phyloP scores from a whole-genome alignment of 192 early-diverging fungal species.

The Backusella macrospora region DNA sequence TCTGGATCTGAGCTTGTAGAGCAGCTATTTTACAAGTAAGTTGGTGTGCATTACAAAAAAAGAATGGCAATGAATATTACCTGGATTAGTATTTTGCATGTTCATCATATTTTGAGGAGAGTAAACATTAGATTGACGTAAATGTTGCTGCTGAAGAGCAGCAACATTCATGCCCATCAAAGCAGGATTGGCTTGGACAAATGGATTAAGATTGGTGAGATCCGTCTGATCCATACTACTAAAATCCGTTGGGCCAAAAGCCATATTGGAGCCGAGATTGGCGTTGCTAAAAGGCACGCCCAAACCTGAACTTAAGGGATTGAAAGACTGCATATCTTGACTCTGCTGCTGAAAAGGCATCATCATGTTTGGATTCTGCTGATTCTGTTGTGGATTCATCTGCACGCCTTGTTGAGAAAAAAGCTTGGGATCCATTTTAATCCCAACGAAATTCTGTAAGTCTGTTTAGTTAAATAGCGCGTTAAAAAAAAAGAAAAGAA shows the following conservation, averaged over 20 bases:
- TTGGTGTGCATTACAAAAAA: not conserved
- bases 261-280: slow-evolving; percentile 16
- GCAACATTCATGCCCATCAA: slow-evolving; percentile 18
- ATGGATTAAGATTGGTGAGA: slow-evolving; percentile 16
- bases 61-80: not conserved
- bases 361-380: slow-evolving; percentile 19
- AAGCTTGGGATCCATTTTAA: slow-evolving; percentile 22
- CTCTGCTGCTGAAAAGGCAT: slow-evolving; percentile 30
- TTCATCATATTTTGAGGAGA: slow-evolving; percentile 26
- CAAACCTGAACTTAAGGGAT: not conserved
- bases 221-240: slow-evolving; percentile 20
- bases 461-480: not conserved
- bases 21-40: not conserved
- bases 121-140: not conserved
- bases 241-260: slow-evolving; percentile 19
- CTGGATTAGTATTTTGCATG: slow-evolving; percentile 11
- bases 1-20: slow-evolving; percentile 35
- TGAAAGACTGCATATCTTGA: slow-evolving; percentile 11
- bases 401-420: not conserved
- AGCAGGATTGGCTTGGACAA: slow-evolving; percentile 10
- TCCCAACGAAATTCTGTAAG: not conserved
- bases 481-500: not conserved
- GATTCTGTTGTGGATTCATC: slow-evolving; percentile 9
- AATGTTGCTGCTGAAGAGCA: slow-evolving; percentile 21
- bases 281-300: slow-evolving; percentile 14